Evolutionary conservation across 495 filamentous ascomycete genomes (phyloP).

Genomic region (Penicillium antarcticum): DNA sequence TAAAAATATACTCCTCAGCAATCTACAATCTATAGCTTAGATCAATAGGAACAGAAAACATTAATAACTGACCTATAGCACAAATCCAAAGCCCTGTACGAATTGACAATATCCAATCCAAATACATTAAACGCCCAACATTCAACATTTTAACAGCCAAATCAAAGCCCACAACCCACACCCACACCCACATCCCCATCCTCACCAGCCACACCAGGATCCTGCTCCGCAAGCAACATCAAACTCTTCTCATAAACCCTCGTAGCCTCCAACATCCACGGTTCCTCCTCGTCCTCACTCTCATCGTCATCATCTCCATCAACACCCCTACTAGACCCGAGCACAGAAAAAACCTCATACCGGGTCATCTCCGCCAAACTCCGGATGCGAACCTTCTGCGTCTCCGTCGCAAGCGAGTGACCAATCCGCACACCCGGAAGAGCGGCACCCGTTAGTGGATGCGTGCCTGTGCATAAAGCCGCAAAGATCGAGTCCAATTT

Average conservation of each 20-base stretch:
- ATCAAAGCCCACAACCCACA: neutral
- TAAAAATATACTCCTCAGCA: no score
- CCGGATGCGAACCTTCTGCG: constrained; percentile 79
- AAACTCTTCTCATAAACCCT: constrained; percentile 77
- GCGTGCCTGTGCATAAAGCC: constrained; percentile 62
- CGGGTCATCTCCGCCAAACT: constrained; percentile 62
- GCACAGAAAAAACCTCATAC: constrained; percentile 56
- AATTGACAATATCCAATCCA: no score
- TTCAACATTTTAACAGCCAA: neutral
- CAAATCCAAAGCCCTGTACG: no score
- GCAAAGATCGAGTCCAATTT: constrained; percentile 80
- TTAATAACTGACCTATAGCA: no score
- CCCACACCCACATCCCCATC: neutral
- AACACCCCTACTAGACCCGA: constrained; percentile 28
- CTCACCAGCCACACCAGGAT: constrained; percentile 31
- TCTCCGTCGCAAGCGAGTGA: constrained; percentile 51
- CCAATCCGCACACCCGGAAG: constrained; percentile 62
- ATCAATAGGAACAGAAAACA: no score
- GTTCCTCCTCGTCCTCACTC: constrained; percentile 34
- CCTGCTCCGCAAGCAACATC: constrained; percentile 61
- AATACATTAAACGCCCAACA: neutral
- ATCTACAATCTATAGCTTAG: no score
- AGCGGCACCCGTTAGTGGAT: constrained; percentile 59
- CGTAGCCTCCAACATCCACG: constrained; percentile 66
- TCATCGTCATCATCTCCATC: constrained; percentile 34